A percentile compares a stretch with the other conserved stretches of the same genome.
These are phyloP conservation scores for Calophaca sinica DNA, from an alignment of 306 rosid species.

Conservation along the genomic window DNA sequence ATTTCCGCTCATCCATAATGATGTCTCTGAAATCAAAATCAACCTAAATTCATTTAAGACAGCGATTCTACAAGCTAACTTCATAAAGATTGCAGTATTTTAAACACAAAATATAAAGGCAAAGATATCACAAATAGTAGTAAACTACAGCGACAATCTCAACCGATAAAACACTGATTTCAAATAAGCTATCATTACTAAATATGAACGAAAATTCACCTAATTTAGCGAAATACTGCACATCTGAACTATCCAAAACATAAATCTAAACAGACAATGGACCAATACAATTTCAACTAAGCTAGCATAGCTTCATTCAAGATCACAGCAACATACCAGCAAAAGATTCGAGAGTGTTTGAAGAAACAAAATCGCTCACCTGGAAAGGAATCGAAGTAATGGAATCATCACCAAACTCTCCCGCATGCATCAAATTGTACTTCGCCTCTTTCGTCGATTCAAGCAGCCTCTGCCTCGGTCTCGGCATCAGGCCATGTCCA, in stretches of 20 bases:
- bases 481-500: slow-evolving; percentile 50
- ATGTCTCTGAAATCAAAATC: slow-evolving; percentile 30
- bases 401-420: slow-evolving; percentile 77
- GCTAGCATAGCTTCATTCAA: neutral
- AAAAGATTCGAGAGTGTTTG: neutral
- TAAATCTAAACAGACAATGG: too few species aligned
- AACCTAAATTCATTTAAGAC: neutral
- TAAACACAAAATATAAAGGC: neutral
- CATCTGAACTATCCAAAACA: too few species aligned
- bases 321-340: neutral
- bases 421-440: slow-evolving; percentile 57
- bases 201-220: slow-evolving; percentile 15
- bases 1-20: slow-evolving; percentile 1
- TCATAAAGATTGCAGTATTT: slow-evolving; percentile 26
- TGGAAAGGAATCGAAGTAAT: slow-evolving; percentile 79
- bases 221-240: neutral
- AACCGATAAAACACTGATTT: slow-evolving; percentile 13
- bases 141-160: neutral
- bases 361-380: slow-evolving; percentile 53
- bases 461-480: slow-evolving; percentile 59
- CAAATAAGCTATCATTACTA: slow-evolving; percentile 20
- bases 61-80: slow-evolving; percentile 13
- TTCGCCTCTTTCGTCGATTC: slow-evolving; percentile 51
- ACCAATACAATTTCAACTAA: neutral
- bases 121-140: slow-evolving; percentile 5